Evolutionary conservation across 257 asterid genomes (phyloP).

Genomic region (Solanum habrochaites): DNA sequence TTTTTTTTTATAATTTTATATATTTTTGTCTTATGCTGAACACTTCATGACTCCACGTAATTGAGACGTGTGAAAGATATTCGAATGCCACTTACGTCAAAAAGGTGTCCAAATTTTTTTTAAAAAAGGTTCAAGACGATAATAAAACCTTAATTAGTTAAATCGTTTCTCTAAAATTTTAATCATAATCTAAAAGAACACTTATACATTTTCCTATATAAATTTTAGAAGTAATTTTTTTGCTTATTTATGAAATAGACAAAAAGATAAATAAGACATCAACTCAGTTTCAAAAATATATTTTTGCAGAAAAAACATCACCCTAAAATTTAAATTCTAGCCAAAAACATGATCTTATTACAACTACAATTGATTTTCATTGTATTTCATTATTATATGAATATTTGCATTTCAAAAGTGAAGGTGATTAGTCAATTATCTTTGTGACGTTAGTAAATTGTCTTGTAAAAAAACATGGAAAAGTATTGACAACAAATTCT

Average conservation of each 20-base stretch:
- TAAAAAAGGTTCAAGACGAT: no score
- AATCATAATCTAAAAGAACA: no score
- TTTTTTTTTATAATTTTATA: no score
- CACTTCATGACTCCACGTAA: no score
- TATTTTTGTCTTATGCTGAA: rapidly evolving
- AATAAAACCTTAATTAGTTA: no score
- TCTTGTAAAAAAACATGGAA: not conserved
- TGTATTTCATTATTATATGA: not conserved
- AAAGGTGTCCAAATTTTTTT: no score
- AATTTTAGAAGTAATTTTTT: not conserved
- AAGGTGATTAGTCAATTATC: not conserved
- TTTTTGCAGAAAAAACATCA: not conserved
- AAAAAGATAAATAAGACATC: not conserved
- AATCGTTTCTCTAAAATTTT: rapidly evolving
- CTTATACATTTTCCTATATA: not conserved
- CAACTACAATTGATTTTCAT: not conserved
- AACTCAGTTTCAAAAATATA: not conserved
- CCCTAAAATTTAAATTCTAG: not conserved
- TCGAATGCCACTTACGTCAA: rapidly evolving
- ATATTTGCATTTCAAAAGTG: not conserved
- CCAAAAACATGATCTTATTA: not conserved
- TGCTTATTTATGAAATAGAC: not conserved
- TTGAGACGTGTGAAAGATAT: no score
- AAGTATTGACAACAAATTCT: not conserved
- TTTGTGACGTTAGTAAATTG: not conserved